Conservation (phyloP, 371 early-diverging fungal genomes). For the Paraphysoderma sedebokerense region DNA sequence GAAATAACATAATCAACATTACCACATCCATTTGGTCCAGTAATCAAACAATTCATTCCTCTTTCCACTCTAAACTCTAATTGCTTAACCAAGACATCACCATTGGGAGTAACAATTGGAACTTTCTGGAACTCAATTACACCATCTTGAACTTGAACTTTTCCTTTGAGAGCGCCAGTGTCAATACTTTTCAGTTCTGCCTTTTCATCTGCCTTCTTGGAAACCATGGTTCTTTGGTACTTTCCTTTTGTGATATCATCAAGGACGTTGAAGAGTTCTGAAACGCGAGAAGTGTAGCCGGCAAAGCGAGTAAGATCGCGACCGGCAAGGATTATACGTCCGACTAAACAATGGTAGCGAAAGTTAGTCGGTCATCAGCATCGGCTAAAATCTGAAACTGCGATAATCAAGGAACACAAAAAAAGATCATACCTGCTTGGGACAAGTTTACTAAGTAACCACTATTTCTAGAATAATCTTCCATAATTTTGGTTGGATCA, state of each 20-base stretch:
- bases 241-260: constrained; percentile 45
- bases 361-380: no score
- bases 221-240: constrained; percentile 42
- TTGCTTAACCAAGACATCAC: constrained; percentile 53
- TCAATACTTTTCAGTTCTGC: constrained; percentile 9
- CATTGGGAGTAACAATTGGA: constrained; percentile 83
- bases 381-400: not conserved
- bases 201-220: constrained; percentile 15
- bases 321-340: constrained; percentile 21
- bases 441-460: constrained; percentile 70
- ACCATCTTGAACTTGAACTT: constrained; percentile 36
- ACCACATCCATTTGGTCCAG: constrained; percentile 84
- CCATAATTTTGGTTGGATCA: constrained; percentile 64
- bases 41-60: constrained; percentile 46
- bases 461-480: constrained; percentile 70
- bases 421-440: constrained; percentile 58
- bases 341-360: no score
- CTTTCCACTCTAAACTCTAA: constrained; percentile 61
- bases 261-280: constrained; percentile 53
- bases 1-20: constrained; percentile 1
- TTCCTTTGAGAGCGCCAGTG: constrained; percentile 34
- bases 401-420: not conserved
- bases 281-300: constrained; percentile 55
- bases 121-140: constrained; percentile 72
- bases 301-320: constrained; percentile 67